phyloP scores from a whole-genome alignment of 352 stramenopile genomes.

The Phytophthora pistaciae region DNA sequence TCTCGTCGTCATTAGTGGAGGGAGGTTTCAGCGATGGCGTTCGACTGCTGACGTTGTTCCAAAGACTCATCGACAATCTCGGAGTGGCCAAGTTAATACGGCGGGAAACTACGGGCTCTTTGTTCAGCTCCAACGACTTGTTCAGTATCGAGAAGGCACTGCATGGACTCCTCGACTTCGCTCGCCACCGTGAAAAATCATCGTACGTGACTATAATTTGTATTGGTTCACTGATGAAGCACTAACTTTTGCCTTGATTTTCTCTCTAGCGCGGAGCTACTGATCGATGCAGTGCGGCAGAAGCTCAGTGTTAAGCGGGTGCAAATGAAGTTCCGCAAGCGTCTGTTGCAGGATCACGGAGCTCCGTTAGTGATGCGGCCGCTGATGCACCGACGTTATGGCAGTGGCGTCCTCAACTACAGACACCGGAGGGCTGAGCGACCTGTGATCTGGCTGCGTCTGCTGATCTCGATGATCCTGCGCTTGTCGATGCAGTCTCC shows the following conservation, averaged over 20 bases:
- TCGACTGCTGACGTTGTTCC: conserved; percentile 62
- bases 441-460: conserved; percentile 64
- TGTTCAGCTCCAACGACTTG: conserved; percentile 68
- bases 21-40: conserved; percentile 58
- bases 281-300: conserved; percentile 77
- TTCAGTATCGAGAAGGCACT: conserved; percentile 76
- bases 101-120: conserved; percentile 58
- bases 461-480: conserved; percentile 70
- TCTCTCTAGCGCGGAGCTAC: conserved; percentile 49
- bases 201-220: conserved; percentile 33
- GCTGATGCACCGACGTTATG: conserved; percentile 76
- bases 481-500: conserved; percentile 46
- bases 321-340: conserved; percentile 73
- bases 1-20: conserved; percentile 60
- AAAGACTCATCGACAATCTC: conserved; percentile 64
- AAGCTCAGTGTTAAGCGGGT: conserved; percentile 79
- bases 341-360: conserved; percentile 70
- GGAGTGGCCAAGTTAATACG: conserved; percentile 60
- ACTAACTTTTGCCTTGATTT: no score
- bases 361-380: conserved; percentile 79
- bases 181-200: conserved; percentile 70
- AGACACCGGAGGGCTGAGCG: conserved; percentile 47
- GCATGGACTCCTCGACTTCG: conserved; percentile 63
- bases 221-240: not conserved
- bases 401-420: conserved; percentile 37